A percentile compares a stretch with the other conserved stretches of the same genome.
Conservation (phyloP, 495 filamentous ascomycete genomes). For the Hypoxylon subgilvum region DNA sequence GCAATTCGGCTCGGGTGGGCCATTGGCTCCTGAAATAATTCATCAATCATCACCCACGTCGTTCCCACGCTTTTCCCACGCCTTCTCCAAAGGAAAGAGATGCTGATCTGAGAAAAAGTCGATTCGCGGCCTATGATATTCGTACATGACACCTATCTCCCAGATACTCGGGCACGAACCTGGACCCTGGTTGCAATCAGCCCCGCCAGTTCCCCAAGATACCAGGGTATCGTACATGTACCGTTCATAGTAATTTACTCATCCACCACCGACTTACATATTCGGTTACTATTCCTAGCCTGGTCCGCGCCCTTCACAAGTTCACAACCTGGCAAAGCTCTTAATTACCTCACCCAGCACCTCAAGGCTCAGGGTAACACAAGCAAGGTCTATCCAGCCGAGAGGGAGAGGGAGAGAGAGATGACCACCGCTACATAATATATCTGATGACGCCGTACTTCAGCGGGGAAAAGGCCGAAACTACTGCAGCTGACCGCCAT, state of each 20-base stretch:
- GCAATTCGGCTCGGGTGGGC: constrained; percentile 29
- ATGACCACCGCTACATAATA: constrained; percentile 4
- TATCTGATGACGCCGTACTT: constrained; percentile 18
- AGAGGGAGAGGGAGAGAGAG: no score
- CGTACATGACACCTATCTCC: no score
- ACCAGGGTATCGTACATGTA: neutral
- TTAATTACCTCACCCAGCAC: constrained; percentile 32
- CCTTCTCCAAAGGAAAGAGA: neutral
- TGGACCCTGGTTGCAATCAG: constrained; percentile 21
- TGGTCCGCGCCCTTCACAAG: constrained; percentile 1
- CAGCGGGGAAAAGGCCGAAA: constrained; percentile 23
- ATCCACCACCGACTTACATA: neutral
- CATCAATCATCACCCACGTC: neutral
- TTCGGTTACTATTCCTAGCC: neutral
- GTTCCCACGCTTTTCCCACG: no score
- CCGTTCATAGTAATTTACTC: neutral
- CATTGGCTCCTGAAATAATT: constrained; percentile 24
- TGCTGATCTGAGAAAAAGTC: constrained; percentile 32
- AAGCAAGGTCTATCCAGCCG: neutral
- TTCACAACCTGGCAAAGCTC: no score
- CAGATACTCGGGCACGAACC: constrained; percentile 15
- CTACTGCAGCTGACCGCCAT: constrained; percentile 31
- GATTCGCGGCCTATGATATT: constrained; percentile 16
- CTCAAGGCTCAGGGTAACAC: constrained; percentile 11
- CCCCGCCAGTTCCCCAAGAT: constrained; percentile 32